phyloP scores from a whole-genome alignment of 129 eudicot genomes.

The Chrysanthemum makinoi region DNA sequence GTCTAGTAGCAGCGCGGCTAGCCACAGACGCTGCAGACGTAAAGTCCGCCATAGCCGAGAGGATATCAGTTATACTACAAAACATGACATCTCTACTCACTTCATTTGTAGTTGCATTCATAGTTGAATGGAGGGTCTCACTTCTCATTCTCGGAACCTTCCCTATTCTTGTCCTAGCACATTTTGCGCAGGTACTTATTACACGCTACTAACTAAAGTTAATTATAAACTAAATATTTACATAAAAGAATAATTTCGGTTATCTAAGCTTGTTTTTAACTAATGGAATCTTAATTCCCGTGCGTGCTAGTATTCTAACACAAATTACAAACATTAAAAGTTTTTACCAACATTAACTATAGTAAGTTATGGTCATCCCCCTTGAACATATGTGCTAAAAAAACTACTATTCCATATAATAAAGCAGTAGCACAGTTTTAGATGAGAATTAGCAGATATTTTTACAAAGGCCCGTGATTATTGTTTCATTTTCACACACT shows the following conservation, averaged over 20 bases:
- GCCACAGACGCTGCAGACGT: constrained; percentile 98
- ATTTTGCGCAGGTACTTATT: constrained; percentile 83
- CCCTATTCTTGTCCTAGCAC: constrained; percentile 95
- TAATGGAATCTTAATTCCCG: neutral
- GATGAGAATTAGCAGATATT: too few relatives aligned
- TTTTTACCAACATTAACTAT: too few relatives aligned
- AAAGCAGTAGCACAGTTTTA: too few relatives aligned
- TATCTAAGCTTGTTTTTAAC: neutral
- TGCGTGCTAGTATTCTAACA: neutral
- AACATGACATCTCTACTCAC: constrained; percentile 98
- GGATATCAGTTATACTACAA: constrained; percentile 93
- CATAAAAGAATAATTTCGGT: too few relatives aligned
- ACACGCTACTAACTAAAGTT: too few relatives aligned
- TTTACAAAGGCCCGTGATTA: too few relatives aligned
- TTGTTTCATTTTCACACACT: too few relatives aligned
- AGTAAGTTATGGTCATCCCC: too few relatives aligned
- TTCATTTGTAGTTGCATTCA: constrained; percentile 97
- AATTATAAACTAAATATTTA: too few relatives aligned
- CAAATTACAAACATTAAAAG: too few relatives aligned
- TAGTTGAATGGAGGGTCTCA: constrained; percentile 97
- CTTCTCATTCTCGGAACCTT: constrained; percentile 88
- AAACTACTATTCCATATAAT: too few relatives aligned
- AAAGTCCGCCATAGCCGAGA: constrained; percentile 93
- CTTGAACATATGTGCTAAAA: too few relatives aligned
- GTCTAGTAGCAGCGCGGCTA: constrained; percentile 85